Evolutionary conservation across 345 rosid genomes (phyloP), one percentile per base, ranked within the genome.

Genomic region (Syzygium oleosum): DNA sequence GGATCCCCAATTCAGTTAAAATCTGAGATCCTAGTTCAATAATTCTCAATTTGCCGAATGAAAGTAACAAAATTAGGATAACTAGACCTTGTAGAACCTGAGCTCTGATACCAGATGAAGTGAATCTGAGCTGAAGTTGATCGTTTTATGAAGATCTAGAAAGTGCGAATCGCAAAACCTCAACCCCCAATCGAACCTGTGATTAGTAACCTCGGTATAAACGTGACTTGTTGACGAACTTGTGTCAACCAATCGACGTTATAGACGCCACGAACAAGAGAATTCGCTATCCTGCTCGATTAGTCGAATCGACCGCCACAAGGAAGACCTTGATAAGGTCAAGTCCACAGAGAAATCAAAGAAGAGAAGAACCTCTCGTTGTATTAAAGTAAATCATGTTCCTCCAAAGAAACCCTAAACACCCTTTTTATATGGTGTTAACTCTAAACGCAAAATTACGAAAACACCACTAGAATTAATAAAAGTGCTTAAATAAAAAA

Each of bases 251-350:
- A 55, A 55, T 23, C 59, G 9, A 21, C 5, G 0, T 0, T 55
- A 22, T 22, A 55, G 0, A 55, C 0, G 1, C 27, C 27, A 55
- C 5, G 12, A 55, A 23, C 3, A 0, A 55, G 23, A 55, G 59
- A 55, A 55, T 22, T 22, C 0, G 1, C 27, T 21, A 9, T 55
- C 12, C 5, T 0, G 5, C 27, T 55, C 0, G 12, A 55, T 22
- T 21, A 55, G 59, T 55, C 0, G 1, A 55, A 55, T 55, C 3
- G 22, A 22, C 5, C 27, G 5, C 12, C 0, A 55, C 5, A 55
- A 55, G 27, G 22, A 22, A 55, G 43, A 5, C 22, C 59, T 55
- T 55, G 59, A 22, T 55, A 55, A 55, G 27, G 27, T 55, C 27
- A 21, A 55, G 59, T 55, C 1, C 59, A 21, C 59, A 55, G 27